Evolutionary conservation across 108 stramenopile genomes (phyloP).

Genomic region (Conticribra guillardii): DNA sequence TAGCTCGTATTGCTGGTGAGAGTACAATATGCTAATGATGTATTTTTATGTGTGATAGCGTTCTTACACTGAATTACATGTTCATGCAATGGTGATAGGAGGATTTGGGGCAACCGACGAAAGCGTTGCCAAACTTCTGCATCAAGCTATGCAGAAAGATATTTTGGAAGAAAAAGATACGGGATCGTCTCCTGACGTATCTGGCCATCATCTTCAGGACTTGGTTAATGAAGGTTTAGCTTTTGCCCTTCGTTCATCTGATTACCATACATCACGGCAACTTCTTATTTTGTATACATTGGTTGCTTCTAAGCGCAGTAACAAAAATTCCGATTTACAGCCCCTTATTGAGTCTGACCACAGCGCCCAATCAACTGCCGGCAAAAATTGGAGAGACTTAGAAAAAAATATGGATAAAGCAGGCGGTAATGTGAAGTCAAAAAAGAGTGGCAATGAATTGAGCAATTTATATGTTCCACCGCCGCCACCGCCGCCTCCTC

Average conservation of each 20-base stretch:
- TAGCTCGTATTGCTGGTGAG: conserved; percentile 43
- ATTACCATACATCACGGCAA: conserved; percentile 86
- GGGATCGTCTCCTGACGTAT: conserved; percentile 7
- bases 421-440: background rate
- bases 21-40: background rate
- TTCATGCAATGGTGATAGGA: conserved; percentile 47
- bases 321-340: conserved; percentile 13
- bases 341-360: conserved; percentile 27
- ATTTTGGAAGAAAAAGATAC: conserved; percentile 41
- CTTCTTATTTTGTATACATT: conserved; percentile 84
- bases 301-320: conserved; percentile 71
- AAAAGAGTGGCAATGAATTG: conserved; percentile 12
- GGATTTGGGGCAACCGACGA: conserved; percentile 91
- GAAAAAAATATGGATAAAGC: conserved; percentile 14
- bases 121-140: conserved; percentile 77
- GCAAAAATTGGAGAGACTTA: conserved; percentile 33
- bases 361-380: no score
- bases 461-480: conserved; percentile 30
- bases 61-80: conserved; percentile 35
- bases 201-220: conserved; percentile 77
- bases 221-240: conserved; percentile 89
- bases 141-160: conserved; percentile 77
- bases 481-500: conserved; percentile 87
- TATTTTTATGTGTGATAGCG: background rate
- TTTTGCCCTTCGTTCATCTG: conserved; percentile 76